These are phyloP conservation scores for Aspergillus carlsbadensis DNA, from an alignment of 495 filamentous ascomycete genomes.

Conservation along the genomic window DNA sequence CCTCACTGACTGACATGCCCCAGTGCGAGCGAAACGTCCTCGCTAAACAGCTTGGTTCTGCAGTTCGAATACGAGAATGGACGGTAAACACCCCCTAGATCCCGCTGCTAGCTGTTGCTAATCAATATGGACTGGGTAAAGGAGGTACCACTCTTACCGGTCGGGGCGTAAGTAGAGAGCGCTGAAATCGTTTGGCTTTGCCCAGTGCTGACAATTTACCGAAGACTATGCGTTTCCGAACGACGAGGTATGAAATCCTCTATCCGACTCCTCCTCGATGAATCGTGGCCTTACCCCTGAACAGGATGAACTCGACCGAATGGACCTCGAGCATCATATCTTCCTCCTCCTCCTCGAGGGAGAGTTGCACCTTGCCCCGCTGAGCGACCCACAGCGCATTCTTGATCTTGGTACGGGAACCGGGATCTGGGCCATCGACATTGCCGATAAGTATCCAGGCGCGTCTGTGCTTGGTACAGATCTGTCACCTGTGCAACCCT, in stretches of 20 bases:
- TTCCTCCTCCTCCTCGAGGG: slow-evolving; percentile 11
- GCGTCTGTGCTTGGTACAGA: background rate
- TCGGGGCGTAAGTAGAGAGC: background rate
- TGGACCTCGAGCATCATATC: background rate
- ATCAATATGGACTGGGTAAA: background rate
- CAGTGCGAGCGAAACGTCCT: background rate
- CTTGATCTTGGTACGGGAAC: slow-evolving; percentile 10
- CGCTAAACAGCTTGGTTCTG: background rate
- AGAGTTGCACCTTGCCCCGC: background rate
- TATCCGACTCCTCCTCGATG: background rate
- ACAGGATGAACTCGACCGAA: background rate
- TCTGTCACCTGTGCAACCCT: background rate
- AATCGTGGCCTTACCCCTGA: background rate
- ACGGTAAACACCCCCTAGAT: background rate
- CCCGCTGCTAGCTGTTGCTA: background rate
- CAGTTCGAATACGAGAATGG: background rate
- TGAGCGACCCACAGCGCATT: slow-evolving; percentile 3
- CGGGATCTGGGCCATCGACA: slow-evolving; percentile 9
- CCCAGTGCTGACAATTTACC: background rate
- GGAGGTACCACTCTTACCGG: background rate
- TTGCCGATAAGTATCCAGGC: slow-evolving; percentile 1
- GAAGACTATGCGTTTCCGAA: background rate
- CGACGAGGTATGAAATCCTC: background rate
- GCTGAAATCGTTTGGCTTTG: background rate
- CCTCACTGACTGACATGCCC: background rate